These are phyloP conservation scores for Populus hybrid DNA, from an alignment of 441 rosid species.

Conservation along the genomic window DNA sequence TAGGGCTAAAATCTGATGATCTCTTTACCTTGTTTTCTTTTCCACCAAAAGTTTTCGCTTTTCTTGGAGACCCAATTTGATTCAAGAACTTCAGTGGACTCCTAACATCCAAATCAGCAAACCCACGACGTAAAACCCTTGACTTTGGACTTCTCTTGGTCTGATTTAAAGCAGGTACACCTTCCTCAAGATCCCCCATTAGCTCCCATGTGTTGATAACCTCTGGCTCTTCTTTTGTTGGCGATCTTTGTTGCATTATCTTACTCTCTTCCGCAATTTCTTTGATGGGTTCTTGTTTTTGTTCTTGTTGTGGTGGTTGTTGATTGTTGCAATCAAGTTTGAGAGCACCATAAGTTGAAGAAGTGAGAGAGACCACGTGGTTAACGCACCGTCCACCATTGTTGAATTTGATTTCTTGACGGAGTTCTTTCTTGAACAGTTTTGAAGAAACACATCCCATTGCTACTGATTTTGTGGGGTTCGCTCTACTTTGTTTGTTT, in stretches of 20 bases:
- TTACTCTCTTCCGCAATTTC: slow-evolving; percentile 34
- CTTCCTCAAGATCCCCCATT: slow-evolving; percentile 93
- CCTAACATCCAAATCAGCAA: slow-evolving; percentile 40
- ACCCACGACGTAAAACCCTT: slow-evolving; percentile 38
- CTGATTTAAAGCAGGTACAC: slow-evolving; percentile 30
- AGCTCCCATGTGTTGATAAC: slow-evolving; percentile 86
- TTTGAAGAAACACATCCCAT: slow-evolving; percentile 96
- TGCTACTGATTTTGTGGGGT: slow-evolving; percentile 6
- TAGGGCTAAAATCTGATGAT: slow-evolving; percentile 53
- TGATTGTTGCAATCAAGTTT: slow-evolving; percentile 39
- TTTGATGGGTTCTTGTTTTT: slow-evolving; percentile 23
- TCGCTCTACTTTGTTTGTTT: slow-evolving; percentile 12
- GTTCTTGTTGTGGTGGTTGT: slow-evolving; percentile 5
- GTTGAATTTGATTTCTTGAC: slow-evolving; percentile 50
- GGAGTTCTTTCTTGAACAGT: slow-evolving; percentile 44
- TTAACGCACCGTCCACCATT: slow-evolving; percentile 44
- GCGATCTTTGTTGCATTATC: slow-evolving; percentile 35
- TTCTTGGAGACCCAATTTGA: slow-evolving; percentile 72
- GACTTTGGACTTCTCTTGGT: slow-evolving; percentile 64
- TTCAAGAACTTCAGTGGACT: slow-evolving; percentile 70
- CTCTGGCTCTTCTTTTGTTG: slow-evolving; percentile 53
- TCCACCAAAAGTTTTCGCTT: slow-evolving; percentile 64
- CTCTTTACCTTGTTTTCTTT: slow-evolving; percentile 68
- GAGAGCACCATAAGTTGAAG: slow-evolving; percentile 78
- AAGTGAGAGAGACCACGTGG: slow-evolving; percentile 86